Conservation (phyloP, 1,284 basidiomycete species). For the Sanghuangporus sanghuang region DNA sequence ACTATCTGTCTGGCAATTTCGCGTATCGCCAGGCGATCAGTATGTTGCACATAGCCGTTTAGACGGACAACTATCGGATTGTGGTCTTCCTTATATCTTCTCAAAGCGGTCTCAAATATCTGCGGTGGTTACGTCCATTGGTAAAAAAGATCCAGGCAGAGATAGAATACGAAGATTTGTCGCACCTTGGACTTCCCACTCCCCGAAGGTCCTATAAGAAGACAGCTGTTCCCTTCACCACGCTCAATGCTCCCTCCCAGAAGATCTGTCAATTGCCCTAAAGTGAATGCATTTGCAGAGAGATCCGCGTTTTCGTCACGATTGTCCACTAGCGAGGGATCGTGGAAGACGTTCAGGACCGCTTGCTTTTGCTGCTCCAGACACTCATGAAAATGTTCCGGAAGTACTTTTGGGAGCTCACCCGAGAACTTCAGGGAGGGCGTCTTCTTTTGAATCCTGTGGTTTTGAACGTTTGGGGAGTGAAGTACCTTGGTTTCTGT, state of each 20-base stretch:
- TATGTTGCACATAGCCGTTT: constrained; percentile 81
- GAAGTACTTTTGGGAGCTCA: constrained; percentile 22
- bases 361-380: constrained; percentile 52
- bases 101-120: constrained; percentile 56
- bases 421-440: neutral
- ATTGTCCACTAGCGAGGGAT: constrained; percentile 28
- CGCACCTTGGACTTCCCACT: constrained; percentile 81
- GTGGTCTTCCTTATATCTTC: constrained; percentile 29
- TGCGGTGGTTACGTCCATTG: constrained; percentile 24
- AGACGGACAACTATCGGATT: constrained; percentile 73
- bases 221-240: constrained; percentile 87
- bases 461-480: constrained; percentile 17
- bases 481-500: constrained; percentile 18
- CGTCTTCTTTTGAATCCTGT: neutral
- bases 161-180: neutral
- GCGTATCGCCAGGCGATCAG: constrained; percentile 86
- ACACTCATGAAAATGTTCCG: constrained; percentile 36
- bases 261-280: constrained; percentile 53
- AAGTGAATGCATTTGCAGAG: constrained; percentile 45
- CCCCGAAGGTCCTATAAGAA: constrained; percentile 77
- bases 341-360: constrained; percentile 45
- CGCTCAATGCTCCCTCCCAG: constrained; percentile 68
- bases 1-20: constrained; percentile 84
- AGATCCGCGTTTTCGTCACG: constrained; percentile 27
- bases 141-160: neutral